phyloP scores from a whole-genome alignment of 2,329 filamentous ascomycete genomes.

The Penicillium sp. region DNA sequence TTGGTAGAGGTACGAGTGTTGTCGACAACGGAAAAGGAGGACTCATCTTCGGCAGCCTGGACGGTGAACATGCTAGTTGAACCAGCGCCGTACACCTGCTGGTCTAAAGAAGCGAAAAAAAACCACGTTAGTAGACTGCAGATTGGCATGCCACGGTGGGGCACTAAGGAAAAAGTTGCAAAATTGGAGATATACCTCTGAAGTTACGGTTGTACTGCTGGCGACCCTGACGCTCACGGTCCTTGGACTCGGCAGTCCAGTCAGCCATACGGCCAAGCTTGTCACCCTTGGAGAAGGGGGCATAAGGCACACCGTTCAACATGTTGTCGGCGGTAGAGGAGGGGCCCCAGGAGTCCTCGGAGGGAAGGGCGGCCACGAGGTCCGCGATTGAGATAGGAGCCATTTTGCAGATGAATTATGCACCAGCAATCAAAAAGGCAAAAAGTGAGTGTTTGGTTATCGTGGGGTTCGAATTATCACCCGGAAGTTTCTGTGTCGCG shows the following conservation, averaged over 20 bases:
- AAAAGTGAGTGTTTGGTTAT: slow-evolving; percentile 14
- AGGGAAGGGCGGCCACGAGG: slow-evolving; percentile 70
- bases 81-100: slow-evolving; percentile 94
- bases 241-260: slow-evolving; percentile 90
- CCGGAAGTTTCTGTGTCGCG: slow-evolving; percentile 31
- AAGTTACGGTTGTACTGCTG: slow-evolving; percentile 91
- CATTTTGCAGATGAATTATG: slow-evolving; percentile 38
- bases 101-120: slow-evolving; percentile 58
- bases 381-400: slow-evolving; percentile 59
- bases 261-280: slow-evolving; percentile 99
- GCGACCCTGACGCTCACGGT: slow-evolving; percentile 68
- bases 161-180: slow-evolving; percentile 4
- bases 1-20: slow-evolving; percentile 86
- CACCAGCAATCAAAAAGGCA: slow-evolving; percentile 15
- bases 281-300: slow-evolving; percentile 97
- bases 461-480: slow-evolving; percentile 26
- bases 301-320: slow-evolving; percentile 92
- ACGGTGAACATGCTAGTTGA: slow-evolving; percentile 85
- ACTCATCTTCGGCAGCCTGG: slow-evolving; percentile 91
- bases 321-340: slow-evolving; percentile 79
- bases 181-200: slow-evolving; percentile 62
- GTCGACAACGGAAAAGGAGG: slow-evolving; percentile 96
- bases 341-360: slow-evolving; percentile 85
- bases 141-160: neutral
- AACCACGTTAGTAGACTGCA: slow-evolving; percentile 8